Base-by-base conservation (phyloP, 1,139 yeast species). In the Suhomyces choctaworum region DNA sequence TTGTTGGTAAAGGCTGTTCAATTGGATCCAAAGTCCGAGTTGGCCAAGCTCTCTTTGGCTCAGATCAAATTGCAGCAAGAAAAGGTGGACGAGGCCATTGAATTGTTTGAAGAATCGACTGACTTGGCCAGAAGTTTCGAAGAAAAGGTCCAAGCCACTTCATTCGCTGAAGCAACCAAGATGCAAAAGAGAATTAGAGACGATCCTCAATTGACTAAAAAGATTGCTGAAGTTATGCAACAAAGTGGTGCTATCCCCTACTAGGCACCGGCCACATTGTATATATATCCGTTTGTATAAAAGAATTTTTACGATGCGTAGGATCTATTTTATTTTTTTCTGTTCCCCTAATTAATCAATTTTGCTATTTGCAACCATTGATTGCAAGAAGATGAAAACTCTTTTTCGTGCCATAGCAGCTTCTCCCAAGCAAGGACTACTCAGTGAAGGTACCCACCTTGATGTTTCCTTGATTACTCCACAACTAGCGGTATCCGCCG, bases 111-210 rank as follows among this genome's bases (percentile, higher is more conserved):
- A 66, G 86, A 81, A 56, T 83, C 94, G 40, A 81, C 94, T 37
- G 76, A 75, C 41, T 76, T 89, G 50, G 84, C 96, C 24, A 83
- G 97, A 73, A 77, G 87, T 34, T 72, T 79, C 40, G 87, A 83
- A 46, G 98, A 92, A 68, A 85, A 89, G 68, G 73, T 85, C 42
- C 97, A 89, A 68, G 95, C 96, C 38, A 82, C 89, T 45, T 83
- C 95, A 22, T 86, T 87, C 54, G 94, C 95, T 42, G 97, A 88
- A 66, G 97, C 96, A 44, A 80, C 89, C 34, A 83, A 83, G 62
- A 78, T 85, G 71, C 95, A 86, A 70, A 68, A 79, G 55, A 78
- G 78, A 58, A 76, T 85, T 50, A 81, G 75, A 61, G 64, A 73
- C 36, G 92, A 83, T 58, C 85, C 87, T 31, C 61, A 73, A 23